These are phyloP conservation scores for Lactifluus piperatus DNA, from an alignment of 768 basidiomycete genomes.

Conservation along the genomic window DNA sequence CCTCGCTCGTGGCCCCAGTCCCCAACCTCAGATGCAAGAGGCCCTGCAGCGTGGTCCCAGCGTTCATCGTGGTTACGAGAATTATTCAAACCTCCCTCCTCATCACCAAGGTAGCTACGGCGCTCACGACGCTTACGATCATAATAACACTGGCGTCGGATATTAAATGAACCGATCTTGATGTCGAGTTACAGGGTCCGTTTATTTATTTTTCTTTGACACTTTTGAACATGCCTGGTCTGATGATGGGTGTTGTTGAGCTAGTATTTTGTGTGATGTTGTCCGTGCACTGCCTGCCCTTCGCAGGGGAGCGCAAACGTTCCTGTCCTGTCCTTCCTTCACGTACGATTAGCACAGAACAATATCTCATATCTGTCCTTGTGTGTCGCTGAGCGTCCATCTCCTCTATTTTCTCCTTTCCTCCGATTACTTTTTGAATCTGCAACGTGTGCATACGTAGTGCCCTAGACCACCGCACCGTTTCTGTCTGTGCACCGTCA, in stretches of 20 bases:
- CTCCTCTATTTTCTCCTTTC: background rate
- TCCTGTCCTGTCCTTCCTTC: constrained; percentile 5
- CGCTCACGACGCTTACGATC: constrained; percentile 23
- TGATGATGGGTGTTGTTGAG: constrained; percentile 1
- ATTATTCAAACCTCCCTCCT: constrained; percentile 43
- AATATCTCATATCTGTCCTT: background rate
- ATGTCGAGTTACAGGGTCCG: constrained; percentile 4
- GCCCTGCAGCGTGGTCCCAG: constrained; percentile 39
- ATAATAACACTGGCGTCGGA: constrained; percentile 14
- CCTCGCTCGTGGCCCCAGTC: constrained; percentile 65
- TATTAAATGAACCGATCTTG: constrained; percentile 10
- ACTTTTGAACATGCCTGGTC: background rate
- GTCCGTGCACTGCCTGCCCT: constrained; percentile 1
- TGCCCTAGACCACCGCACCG: background rate
- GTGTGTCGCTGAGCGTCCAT: constrained; percentile 14
- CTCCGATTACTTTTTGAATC: background rate
- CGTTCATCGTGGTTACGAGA: constrained; percentile 42
- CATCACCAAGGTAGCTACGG: constrained; percentile 46
- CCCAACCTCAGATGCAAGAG: constrained; percentile 57
- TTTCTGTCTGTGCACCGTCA: background rate
- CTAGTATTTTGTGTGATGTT: background rate
- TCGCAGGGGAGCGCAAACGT: constrained; percentile 1
- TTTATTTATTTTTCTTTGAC: background rate
- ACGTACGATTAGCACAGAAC: constrained; percentile 4
- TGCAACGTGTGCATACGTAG: constrained; percentile 4